Percentiles rank a stretch among this genome's conserved stretches.
Conservation (phyloP, 108 stramenopile genomes). For the Phaeodactylum tricornutum region DNA sequence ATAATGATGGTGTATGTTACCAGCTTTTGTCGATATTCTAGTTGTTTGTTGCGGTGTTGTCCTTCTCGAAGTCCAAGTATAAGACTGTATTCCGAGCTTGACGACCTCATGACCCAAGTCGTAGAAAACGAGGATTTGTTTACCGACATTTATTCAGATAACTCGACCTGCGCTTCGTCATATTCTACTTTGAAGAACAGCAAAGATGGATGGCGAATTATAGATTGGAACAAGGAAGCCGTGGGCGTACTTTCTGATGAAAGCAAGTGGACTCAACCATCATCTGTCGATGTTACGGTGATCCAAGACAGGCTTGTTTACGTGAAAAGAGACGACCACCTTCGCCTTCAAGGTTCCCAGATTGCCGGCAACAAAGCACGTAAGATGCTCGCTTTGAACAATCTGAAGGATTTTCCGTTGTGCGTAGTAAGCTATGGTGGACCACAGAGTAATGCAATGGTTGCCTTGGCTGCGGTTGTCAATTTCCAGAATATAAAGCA, state of each 20-base stretch:
- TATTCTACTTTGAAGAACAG: too few species aligned
- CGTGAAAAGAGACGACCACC: constrained; percentile 66
- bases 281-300: constrained; percentile 45
- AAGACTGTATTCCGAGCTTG: background rate
- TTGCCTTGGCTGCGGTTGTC: constrained; percentile 82
- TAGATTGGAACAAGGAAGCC: background rate
- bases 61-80: background rate
- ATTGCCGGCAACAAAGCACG: constrained; percentile 82
- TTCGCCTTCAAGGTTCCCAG: constrained; percentile 47
- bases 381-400: constrained; percentile 58
- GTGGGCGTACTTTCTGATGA: background rate
- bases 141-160: background rate
- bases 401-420: constrained; percentile 54
- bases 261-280: constrained; percentile 15
- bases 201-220: background rate
- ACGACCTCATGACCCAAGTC: constrained; percentile 3
- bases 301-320: constrained; percentile 53
- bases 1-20: constrained; percentile 1
- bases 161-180: too few species aligned
- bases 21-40: background rate
- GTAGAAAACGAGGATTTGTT: background rate
- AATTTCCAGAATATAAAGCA: constrained; percentile 21
- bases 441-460: constrained; percentile 88
- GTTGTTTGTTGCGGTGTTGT: background rate
- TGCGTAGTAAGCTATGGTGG: constrained; percentile 86